phyloP scores from a whole-genome alignment of 129 eudicot genomes.

The Flaveria trinervia region DNA sequence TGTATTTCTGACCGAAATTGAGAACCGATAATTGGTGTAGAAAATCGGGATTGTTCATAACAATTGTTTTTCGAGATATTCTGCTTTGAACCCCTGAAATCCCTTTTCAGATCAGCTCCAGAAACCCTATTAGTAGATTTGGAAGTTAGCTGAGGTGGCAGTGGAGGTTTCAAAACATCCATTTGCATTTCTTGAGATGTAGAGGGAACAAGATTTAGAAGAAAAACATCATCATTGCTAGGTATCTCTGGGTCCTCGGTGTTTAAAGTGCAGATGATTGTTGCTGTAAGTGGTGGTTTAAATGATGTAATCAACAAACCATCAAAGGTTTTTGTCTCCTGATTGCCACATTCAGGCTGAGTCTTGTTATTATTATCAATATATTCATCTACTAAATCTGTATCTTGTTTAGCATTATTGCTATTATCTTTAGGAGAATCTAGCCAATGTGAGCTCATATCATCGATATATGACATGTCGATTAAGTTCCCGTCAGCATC shows the following conservation, averaged over 20 bases:
- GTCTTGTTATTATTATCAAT: slow-evolving; percentile 11
- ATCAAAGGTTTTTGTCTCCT: slow-evolving; percentile 20
- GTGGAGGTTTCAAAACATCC: slow-evolving; percentile 28
- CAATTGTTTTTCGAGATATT: slow-evolving; percentile 34
- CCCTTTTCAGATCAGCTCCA: slow-evolving; percentile 24
- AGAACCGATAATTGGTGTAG: slow-evolving; percentile 36
- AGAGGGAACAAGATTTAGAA: slow-evolving; percentile 44
- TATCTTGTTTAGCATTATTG: slow-evolving; percentile 19
- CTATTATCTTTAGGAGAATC: slow-evolving; percentile 44
- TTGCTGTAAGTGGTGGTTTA: slow-evolving; percentile 33
- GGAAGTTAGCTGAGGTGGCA: slow-evolving; percentile 27
- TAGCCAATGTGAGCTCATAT: slow-evolving; percentile 49
- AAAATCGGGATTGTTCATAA: slow-evolving; percentile 18
- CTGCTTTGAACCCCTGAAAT: slow-evolving; percentile 18
- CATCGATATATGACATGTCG: slow-evolving; percentile 42
- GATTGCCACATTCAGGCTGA: slow-evolving; percentile 24
- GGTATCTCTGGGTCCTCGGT: slow-evolving; percentile 78
- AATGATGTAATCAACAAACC: slow-evolving; percentile 30
- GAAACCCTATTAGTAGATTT: slow-evolving; percentile 33
- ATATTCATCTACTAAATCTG: slow-evolving; percentile 18
- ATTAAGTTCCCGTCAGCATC: slow-evolving; percentile 46
- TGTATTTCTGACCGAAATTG: slow-evolving; percentile 36
- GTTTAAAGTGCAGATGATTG: slow-evolving; percentile 61
- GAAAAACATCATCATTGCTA: slow-evolving; percentile 70
- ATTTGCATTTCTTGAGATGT: slow-evolving; percentile 31